phyloP scores from a whole-genome alignment of 768 basidiomycete species.

The Paxillus rubicundulus region DNA sequence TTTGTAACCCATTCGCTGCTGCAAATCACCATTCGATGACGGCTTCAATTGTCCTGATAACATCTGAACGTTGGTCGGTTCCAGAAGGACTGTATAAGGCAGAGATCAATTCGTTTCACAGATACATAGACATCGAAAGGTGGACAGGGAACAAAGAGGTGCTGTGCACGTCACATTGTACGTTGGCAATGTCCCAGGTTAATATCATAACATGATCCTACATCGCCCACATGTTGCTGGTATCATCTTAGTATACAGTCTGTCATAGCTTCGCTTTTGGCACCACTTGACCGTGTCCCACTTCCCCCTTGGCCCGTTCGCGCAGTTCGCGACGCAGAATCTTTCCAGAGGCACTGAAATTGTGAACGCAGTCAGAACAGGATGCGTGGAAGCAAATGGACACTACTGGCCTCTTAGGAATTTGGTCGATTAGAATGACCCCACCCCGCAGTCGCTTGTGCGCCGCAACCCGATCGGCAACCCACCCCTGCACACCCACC shows the following conservation, averaged over 20 bases:
- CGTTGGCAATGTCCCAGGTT: not conserved
- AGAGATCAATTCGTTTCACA: too few relatives aligned
- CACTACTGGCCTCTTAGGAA: conserved; percentile 29
- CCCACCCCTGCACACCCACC: conserved; percentile 60
- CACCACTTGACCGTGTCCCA: conserved; percentile 23
- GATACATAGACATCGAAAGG: not conserved
- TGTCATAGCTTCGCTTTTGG: conserved; percentile 17
- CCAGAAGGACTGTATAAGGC: too few relatives aligned
- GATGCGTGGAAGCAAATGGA: not conserved
- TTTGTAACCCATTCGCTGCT: not conserved
- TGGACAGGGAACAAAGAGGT: too few relatives aligned
- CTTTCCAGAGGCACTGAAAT: conserved; percentile 74
- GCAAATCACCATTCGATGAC: not conserved
- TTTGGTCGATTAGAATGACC: conserved; percentile 53
- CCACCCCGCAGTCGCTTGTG: conserved; percentile 82
- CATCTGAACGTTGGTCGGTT: not conserved
- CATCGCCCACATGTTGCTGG: not conserved
- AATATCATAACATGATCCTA: too few relatives aligned
- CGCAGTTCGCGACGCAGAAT: conserved; percentile 79
- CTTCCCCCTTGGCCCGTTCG: conserved; percentile 60
- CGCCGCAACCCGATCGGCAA: conserved; percentile 60
- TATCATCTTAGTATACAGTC: not conserved
- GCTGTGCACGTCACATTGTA: not conserved
- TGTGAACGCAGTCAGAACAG: not conserved
- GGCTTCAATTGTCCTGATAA: not conserved